Conservation (phyloP, 2,329 filamentous ascomycete species). For the Tolypocladium amazonense region DNA sequence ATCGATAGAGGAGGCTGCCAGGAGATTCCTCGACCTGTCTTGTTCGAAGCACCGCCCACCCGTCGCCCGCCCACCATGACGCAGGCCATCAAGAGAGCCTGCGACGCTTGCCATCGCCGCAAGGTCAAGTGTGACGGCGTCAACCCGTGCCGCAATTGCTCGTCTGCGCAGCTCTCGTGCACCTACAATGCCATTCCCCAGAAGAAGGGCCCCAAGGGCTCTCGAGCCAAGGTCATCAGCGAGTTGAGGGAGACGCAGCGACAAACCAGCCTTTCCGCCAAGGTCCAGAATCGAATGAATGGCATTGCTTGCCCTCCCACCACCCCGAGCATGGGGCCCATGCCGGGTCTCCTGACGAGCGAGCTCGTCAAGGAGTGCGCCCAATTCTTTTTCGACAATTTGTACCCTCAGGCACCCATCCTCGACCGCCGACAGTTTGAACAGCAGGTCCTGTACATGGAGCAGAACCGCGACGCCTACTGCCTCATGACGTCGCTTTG, state of each 20-base stretch:
- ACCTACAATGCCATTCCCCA: constrained; percentile 67
- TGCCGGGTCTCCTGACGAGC: constrained; percentile 47
- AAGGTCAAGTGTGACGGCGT: constrained; percentile 66
- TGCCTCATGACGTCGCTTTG: constrained; percentile 54
- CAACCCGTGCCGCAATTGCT: constrained; percentile 62
- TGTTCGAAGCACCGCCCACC: neutral
- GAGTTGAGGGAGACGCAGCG: constrained; percentile 60
- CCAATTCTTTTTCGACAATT: constrained; percentile 57
- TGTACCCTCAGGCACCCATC: constrained; percentile 55
- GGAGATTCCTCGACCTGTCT: neutral
- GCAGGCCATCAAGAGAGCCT: constrained; percentile 50
- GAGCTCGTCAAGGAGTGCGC: constrained; percentile 57
- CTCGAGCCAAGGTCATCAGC: constrained; percentile 64
- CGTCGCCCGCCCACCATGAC: constrained; percentile 25
- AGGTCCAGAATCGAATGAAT: constrained; percentile 49
- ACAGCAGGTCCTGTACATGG: constrained; percentile 47
- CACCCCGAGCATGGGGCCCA: constrained; percentile 39
- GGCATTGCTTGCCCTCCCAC: constrained; percentile 38
- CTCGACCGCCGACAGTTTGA: constrained; percentile 48
- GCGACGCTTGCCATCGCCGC: constrained; percentile 63
- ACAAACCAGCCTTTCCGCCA: constrained; percentile 52
- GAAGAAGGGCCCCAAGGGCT: constrained; percentile 68
- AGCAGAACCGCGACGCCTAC: constrained; percentile 52
- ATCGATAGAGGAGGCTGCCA: neutral
- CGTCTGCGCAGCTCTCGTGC: constrained; percentile 54